These are phyloP conservation scores for Ogataea polymorpha DNA, from an alignment of 805 yeast genomes.

Conservation along the genomic window DNA sequence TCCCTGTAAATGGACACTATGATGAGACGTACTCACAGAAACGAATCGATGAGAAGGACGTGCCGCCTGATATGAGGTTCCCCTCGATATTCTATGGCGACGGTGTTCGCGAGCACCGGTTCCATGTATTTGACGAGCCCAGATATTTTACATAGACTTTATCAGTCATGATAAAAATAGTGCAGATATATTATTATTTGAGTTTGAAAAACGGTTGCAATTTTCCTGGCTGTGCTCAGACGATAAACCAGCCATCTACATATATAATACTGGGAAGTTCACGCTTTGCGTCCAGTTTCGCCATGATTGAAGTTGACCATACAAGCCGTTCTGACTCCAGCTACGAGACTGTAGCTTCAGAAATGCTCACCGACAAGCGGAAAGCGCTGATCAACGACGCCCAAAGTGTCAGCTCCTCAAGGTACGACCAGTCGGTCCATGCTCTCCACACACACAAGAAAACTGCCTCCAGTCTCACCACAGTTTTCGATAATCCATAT, in stretches of 20 bases:
- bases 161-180: neutral
- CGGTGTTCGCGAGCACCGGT: slow-evolving; percentile 90
- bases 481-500: slow-evolving; percentile 4
- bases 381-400: slow-evolving; percentile 8
- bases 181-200: neutral
- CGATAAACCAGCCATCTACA: slow-evolving; percentile 9
- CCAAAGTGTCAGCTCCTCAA: slow-evolving; percentile 4
- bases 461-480: neutral
- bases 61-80: slow-evolving; percentile 64
- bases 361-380: slow-evolving; percentile 2
- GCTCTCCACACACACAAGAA: neutral
- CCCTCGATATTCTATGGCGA: slow-evolving; percentile 80
- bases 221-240: slow-evolving; percentile 3
- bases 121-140: slow-evolving; percentile 94
- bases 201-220: neutral
- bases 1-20: slow-evolving; percentile 33
- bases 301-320: neutral
- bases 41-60: slow-evolving; percentile 52
- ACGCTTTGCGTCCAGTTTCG: neutral
- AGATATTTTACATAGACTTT: slow-evolving; percentile 53
- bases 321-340: slow-evolving; percentile 3
- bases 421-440: slow-evolving; percentile 3
- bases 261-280: slow-evolving; percentile 1
- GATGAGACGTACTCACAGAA: slow-evolving; percentile 33
- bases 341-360: slow-evolving; percentile 7